Evolutionary conservation across 176 grass and related monocot genomes (phyloP).

Genomic region (Coix lacrymajobi): DNA sequence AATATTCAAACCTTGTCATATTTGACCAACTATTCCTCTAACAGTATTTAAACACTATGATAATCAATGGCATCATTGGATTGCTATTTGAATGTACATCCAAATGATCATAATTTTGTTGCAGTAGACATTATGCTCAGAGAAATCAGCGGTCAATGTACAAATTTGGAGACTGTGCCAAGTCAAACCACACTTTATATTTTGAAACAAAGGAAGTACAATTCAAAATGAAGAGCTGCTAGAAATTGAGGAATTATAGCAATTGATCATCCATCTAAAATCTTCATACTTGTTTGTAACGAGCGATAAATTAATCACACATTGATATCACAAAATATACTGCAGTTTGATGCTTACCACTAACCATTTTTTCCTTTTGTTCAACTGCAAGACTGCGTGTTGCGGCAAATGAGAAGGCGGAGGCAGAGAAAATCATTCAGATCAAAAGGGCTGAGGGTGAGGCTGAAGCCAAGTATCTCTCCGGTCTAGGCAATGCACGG

Average conservation of each 20-base stretch:
- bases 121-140: background rate
- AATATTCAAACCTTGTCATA: too few relatives aligned
- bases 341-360: background rate
- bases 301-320: background rate
- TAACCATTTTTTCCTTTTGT: conserved; percentile 6
- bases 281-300: background rate
- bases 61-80: background rate
- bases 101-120: background rate
- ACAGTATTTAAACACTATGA: background rate
- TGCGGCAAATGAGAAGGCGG: conserved; percentile 41
- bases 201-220: background rate
- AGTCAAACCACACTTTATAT: background rate
- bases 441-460: conserved; percentile 50
- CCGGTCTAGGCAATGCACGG: conserved; percentile 39
- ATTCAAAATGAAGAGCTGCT: background rate
- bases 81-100: background rate
- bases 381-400: conserved; percentile 46
- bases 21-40: too few relatives aligned
- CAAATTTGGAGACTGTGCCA: background rate
- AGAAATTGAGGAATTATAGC: background rate
- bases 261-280: conserved; percentile 5
- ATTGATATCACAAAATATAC: background rate
- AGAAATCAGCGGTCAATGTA: background rate
- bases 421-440: conserved; percentile 53
- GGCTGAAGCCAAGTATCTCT: conserved; percentile 40